A percentile compares a stretch with the other conserved stretches of the same genome.
Conservation (phyloP, 352 stramenopile species). For the Pythium aristosporum region DNA sequence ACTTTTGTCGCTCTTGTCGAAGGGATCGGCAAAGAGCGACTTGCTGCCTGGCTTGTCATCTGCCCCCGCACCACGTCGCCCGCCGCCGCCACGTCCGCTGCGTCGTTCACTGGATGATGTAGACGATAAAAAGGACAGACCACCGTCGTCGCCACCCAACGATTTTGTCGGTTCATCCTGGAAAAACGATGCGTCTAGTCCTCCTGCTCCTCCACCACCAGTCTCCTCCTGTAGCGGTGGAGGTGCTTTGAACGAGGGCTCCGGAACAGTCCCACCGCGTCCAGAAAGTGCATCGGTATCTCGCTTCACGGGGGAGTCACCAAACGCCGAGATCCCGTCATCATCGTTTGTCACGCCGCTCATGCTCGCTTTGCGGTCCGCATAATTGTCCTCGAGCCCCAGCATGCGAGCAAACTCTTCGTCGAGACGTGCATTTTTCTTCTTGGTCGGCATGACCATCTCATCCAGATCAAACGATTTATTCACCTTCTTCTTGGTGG, state of each 20-base stretch:
- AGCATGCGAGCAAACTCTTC: constrained; percentile 72
- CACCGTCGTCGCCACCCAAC: constrained; percentile 3
- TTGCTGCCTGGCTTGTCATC: constrained; percentile 1
- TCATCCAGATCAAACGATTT: constrained; percentile 28
- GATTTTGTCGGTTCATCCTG: constrained; percentile 18
- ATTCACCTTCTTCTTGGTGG: constrained; percentile 4
- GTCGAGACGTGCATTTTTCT: constrained; percentile 45
- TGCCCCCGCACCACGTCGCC: not conserved
- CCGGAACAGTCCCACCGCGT: constrained; percentile 12
- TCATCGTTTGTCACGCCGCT: constrained; percentile 1
- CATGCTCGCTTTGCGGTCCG: not conserved
- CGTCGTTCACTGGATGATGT: constrained; percentile 11
- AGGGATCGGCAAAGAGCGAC: constrained; percentile 24
- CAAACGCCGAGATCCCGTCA: not conserved
- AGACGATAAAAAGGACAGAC: constrained; percentile 23
- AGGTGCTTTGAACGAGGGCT: not conserved
- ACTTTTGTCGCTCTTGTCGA: constrained; percentile 10
- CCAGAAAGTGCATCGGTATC: not conserved
- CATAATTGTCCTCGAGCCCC: constrained; percentile 44
- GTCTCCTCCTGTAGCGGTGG: not conserved
- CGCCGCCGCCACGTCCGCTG: constrained; percentile 10
- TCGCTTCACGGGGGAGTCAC: constrained; percentile 11
- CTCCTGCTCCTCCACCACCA: constrained; percentile 3
- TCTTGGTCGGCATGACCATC: constrained; percentile 19
- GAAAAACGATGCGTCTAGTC: constrained; percentile 28